Conservation (phyloP, 257 asterid species). For the Orobanche coerulescens region DNA sequence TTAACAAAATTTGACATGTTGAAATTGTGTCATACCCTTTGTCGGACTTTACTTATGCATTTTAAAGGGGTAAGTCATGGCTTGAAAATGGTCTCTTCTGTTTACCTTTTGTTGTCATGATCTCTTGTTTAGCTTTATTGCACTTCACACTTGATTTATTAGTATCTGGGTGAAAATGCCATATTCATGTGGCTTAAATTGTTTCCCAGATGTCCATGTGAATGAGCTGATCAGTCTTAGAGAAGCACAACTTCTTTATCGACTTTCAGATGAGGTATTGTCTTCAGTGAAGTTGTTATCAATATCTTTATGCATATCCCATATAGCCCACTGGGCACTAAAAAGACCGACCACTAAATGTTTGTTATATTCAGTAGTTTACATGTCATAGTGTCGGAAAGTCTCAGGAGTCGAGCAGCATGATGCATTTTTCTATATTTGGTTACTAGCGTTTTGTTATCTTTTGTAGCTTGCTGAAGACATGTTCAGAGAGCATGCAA, state of each 20-base stretch:
- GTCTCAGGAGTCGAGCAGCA: conserved; percentile 8
- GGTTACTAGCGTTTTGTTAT: conserved; percentile 4
- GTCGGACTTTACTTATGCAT: no score
- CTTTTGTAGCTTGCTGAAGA: conserved; percentile 74
- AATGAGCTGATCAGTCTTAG: conserved; percentile 69
- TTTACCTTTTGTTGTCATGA: no score
- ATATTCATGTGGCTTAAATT: conserved; percentile 23
- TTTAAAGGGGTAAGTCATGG: no score
- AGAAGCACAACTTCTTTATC: conserved; percentile 77
- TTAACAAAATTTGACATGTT: no score
- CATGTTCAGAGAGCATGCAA: conserved; percentile 81
- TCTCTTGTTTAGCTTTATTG: no score
- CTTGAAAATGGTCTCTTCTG: no score
- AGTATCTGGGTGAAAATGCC: conserved; percentile 12
- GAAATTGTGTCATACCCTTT: no score
- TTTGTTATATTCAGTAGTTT: not conserved
- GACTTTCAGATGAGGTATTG: conserved; percentile 68
- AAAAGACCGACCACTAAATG: not conserved
- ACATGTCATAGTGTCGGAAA: conserved; percentile 12
- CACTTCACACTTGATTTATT: no score
- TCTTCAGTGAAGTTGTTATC: conserved; percentile 9
- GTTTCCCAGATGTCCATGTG: conserved; percentile 57
- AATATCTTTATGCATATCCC: not conserved
- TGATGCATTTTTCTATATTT: conserved; percentile 8
- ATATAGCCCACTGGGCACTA: not conserved